Conservation (phyloP, 1,284 basidiomycete genomes). For the Moesziomyces sp. region DNA sequence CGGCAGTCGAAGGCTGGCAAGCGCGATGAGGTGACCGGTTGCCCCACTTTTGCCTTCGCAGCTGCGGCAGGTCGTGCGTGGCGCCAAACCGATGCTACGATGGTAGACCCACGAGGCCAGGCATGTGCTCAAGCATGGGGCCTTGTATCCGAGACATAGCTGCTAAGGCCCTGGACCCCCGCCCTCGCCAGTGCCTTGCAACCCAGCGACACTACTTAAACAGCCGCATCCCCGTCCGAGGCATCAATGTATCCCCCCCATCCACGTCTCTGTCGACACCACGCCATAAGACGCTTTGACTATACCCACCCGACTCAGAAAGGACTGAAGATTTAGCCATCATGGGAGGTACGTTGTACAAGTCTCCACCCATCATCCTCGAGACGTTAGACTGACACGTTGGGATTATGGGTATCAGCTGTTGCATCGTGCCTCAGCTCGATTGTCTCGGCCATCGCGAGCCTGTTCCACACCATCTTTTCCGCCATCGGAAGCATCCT, state of each 20-base stretch:
- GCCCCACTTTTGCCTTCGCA: conserved; percentile 1
- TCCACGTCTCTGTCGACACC: too few relatives aligned
- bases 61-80: too few relatives aligned
- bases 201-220: too few relatives aligned
- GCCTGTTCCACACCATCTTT: conserved; percentile 48
- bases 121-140: too few relatives aligned
- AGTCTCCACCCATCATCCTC: background rate
- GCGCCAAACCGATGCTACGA: background rate
- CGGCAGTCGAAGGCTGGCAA: background rate
- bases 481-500: conserved; percentile 46
- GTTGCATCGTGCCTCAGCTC: conserved; percentile 52
- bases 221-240: too few relatives aligned
- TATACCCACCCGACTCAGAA: too few relatives aligned
- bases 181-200: too few relatives aligned
- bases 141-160: too few relatives aligned
- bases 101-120: background rate
- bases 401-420: conserved; percentile 8
- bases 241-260: too few relatives aligned
- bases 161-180: too few relatives aligned
- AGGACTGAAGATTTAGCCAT: background rate
- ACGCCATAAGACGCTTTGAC: too few relatives aligned
- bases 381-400: background rate
- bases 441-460: conserved; percentile 50
- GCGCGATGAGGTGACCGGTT: conserved; percentile 17
- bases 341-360: conserved; percentile 26